Evolutionary conservation across 768 basidiomycete species (phyloP).

Genomic region (Strobilomyces echinocephalus): DNA sequence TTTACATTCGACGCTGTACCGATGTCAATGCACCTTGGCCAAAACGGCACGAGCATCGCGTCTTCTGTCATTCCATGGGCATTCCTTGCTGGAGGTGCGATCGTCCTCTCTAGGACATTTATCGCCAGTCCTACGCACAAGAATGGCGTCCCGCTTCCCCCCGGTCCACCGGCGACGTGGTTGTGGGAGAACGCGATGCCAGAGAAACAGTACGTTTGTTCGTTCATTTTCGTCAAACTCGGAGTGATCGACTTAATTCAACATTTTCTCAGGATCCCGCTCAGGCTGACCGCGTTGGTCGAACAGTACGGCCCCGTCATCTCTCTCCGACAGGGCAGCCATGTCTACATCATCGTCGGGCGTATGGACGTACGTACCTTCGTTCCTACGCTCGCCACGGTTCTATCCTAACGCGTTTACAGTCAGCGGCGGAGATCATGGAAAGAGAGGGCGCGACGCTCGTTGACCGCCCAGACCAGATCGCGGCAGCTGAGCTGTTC

Average conservation of each 20-base stretch:
- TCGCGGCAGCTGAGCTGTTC: conserved; percentile 51
- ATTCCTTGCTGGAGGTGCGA: not conserved
- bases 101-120: not conserved
- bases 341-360: conserved; percentile 16
- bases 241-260: not conserved
- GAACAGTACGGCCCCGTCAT: conserved; percentile 54
- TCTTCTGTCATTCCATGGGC: not conserved
- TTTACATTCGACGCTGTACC: no score
- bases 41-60: not conserved
- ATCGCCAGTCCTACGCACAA: not conserved
- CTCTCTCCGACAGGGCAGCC: conserved; percentile 44
- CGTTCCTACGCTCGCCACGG: not conserved
- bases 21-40: not conserved
- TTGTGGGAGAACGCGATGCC: conserved; percentile 1
- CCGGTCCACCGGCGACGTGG: not conserved
- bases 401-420: conserved; percentile 34
- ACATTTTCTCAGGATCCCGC: not conserved
- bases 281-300: conserved; percentile 45
- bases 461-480: conserved; percentile 45
- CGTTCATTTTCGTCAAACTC: not conserved
- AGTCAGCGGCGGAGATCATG: conserved; percentile 37
- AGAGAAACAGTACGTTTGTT: not conserved
- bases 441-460: conserved; percentile 40
- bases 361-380: conserved; percentile 11
- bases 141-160: no score